Base-by-base conservation (phyloP, 2,329 filamentous ascomycete genomes). In the Parasarocladium wereldwijsianum region DNA sequence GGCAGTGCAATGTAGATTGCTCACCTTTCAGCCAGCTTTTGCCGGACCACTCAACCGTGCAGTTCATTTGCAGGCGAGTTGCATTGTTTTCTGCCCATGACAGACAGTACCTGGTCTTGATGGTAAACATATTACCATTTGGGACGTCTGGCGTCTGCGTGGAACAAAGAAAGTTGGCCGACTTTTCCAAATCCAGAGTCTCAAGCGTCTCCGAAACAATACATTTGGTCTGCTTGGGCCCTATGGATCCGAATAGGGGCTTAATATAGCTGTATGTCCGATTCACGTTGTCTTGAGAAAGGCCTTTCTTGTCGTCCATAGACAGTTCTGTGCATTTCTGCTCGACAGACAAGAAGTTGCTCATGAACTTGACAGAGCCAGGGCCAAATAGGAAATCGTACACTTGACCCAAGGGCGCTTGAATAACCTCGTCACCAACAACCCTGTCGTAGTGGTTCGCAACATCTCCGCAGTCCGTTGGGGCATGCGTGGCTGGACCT, bases 11-110 rank as follows among this genome's bases (percentile, higher is more conserved):
- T n/a, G n/a, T 9, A 9, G 5, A 9, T n/a, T 5, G 47, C 62
- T 49, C 61, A 92, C 86, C 83, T 60, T 90, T 94, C 26, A 98
- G 60, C 90, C 90, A 98, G 59, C 86, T 94, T 64, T 96, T 98
- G 43, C 86, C 86, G 4, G 78, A 77, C 92, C 92, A 98, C 47
- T 98, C 92, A 24, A 94, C 81, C 3, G 75, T 78, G 50, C 84
- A 94, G 40, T 78, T 94, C 57, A 87, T 78, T 37, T 90, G 73
- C 17, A 98, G 58, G 17, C 85, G 70, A 1, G 92, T 98, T 22
- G 73, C 62, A 44, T 93, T 93, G 37, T 76, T 77, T 29, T 90
- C 75, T 4, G 76, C 85, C 90, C 90, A 98, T 30, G 82, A 82
- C 14, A 98, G 64, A 46, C 92, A 93, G 47, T 96, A 98, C 42